Evolutionary conservation across 768 basidiomycete genomes (phyloP).

Genomic region (Mycena latifolia): DNA sequence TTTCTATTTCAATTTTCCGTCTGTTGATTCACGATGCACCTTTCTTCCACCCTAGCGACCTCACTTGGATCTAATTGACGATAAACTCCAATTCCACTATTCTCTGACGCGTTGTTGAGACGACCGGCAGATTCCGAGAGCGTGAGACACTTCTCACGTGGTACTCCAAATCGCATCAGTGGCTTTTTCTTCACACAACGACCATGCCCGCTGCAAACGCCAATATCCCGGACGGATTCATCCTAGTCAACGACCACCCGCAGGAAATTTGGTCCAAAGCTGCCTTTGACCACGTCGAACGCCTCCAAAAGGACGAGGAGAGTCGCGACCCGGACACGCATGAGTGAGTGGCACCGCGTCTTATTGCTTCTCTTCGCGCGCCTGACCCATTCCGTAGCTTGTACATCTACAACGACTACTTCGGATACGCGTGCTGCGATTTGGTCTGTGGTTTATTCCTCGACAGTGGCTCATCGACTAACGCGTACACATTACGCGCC

Average conservation of each 20-base stretch:
- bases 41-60: too few species aligned
- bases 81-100: too few species aligned
- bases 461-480: background rate
- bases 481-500: slow-evolving; percentile 3
- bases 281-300: slow-evolving; percentile 29
- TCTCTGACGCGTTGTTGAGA: too few species aligned
- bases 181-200: background rate
- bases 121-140: too few species aligned
- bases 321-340: slow-evolving; percentile 28
- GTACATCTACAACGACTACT: slow-evolving; percentile 33
- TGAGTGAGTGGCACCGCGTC: slow-evolving; percentile 14
- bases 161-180: too few species aligned
- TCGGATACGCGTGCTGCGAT: slow-evolving; percentile 32
- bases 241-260: slow-evolving; percentile 21
- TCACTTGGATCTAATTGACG: too few species aligned
- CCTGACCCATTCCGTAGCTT: slow-evolving; percentile 1
- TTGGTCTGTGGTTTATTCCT: background rate
- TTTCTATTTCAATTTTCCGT: too few species aligned
- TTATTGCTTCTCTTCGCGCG: background rate
- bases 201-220: slow-evolving; percentile 3
- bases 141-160: too few species aligned
- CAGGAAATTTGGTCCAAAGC: slow-evolving; percentile 26
- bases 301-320: slow-evolving; percentile 27
- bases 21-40: too few species aligned
- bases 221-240: slow-evolving; percentile 27